These are phyloP conservation scores for Fusarium camptoceras DNA, from an alignment of 2,329 filamentous ascomycete species.

Conservation along the genomic window DNA sequence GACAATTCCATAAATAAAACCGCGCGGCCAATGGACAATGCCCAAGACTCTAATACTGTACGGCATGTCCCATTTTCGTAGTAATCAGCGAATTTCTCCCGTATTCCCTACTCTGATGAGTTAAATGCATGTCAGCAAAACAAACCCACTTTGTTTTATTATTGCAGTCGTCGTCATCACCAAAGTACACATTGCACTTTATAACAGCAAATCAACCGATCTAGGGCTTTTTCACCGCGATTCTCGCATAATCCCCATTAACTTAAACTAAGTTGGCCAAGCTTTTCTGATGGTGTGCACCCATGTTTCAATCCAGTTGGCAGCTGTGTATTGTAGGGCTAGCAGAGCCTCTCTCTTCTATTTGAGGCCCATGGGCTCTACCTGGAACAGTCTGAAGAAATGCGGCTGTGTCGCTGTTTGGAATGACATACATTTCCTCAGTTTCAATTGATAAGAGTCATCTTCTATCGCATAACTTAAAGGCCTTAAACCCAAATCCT, in stretches of 20 bases:
- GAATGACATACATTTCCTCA: slow-evolving; percentile 5
- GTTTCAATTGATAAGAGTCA: background rate
- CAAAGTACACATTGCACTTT: background rate
- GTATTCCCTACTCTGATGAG: background rate
- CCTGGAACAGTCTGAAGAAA: background rate
- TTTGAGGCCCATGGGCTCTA: slow-evolving; percentile 6
- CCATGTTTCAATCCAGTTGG: slow-evolving; percentile 9
- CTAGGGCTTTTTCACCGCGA: background rate
- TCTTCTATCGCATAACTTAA: background rate
- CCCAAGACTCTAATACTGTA: slow-evolving; percentile 6
- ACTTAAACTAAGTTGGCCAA: background rate
- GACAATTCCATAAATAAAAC: slow-evolving; percentile 39
- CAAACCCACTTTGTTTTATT: slow-evolving; percentile 13
- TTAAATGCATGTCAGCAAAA: slow-evolving; percentile 19
- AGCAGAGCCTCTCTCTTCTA: slow-evolving; percentile 28
- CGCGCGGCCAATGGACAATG: slow-evolving; percentile 9
- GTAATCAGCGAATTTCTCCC: background rate
- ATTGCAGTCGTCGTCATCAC: slow-evolving; percentile 30
- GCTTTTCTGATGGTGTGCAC: slow-evolving; percentile 12
- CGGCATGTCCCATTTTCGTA: background rate
- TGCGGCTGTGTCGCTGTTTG: slow-evolving; percentile 21
- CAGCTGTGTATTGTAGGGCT: slow-evolving; percentile 9
- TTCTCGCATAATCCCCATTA: background rate
- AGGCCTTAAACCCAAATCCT: background rate
- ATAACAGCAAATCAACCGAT: slow-evolving; percentile 5